Base-by-base conservation (phyloP, 2,329 filamentous ascomycete species). In the Sordariomycetes sp. region DNA sequence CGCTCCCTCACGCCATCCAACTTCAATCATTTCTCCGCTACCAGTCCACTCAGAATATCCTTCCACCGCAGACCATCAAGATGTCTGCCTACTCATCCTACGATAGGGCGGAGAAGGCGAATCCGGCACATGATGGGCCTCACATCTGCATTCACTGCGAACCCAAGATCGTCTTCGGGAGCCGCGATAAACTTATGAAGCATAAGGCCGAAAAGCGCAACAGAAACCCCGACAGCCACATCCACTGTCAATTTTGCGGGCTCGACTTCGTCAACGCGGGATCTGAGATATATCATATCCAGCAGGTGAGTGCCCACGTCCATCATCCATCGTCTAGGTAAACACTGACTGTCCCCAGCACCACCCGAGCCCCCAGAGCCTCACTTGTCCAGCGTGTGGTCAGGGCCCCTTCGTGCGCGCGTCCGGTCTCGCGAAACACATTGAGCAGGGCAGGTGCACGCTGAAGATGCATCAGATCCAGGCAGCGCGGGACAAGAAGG, bases 311-410 rank as follows among this genome's bases (percentile, higher is more conserved):
- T 44, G 16, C 4, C 11, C n/a, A 6, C 6, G 17, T 24, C 9
- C 5, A 14, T 32, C 21, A 15, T 26, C 30, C 16, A 10, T 20
- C 5, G n/a, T n/a, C 6, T 15, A 7, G 17, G 15, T 11, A 7
- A 12, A 7, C 16, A 21, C 39, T 49, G 15, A 49, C 32, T 5
- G 5, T 20, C 2, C 15, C 2, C 6, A 68, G 63, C 32, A 42
- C 9, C 66, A 70, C 37, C 53, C 54, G 6, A 41, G 54, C 10
- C 43, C 50, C 14, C 63, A 69, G 34, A 39, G 58, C 2, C 53
- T 75, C 2, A 30, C 41, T 3, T 75, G 70, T 31, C 66, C 67
- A 2, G 69, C 62, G 18, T 75, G 70, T 38, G 33, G 45, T 1
- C 38, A 45, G 1, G 51, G 43, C 3, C 48, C 48, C 1, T 72